Conservation (phyloP, 208 protist genomes). For the Leishmania turanica region DNA sequence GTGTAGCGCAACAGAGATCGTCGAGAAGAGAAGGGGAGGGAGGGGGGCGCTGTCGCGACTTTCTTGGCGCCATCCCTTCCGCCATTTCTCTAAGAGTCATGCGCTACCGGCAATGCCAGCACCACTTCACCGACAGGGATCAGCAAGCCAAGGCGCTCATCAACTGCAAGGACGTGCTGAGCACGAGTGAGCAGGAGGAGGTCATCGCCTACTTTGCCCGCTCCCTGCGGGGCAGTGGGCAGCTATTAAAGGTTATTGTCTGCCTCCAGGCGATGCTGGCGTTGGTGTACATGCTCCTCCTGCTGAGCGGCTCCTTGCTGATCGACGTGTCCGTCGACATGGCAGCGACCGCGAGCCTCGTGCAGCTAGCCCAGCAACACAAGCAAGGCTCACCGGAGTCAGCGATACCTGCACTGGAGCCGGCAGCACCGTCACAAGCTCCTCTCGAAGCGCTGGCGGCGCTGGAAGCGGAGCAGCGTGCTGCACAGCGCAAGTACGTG, state of each 20-base stretch:
- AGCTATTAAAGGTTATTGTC: conserved; percentile 49
- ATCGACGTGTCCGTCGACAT: conserved; percentile 26
- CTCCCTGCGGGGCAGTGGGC: conserved; percentile 40
- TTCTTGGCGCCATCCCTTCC: neutral
- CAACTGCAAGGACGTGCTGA: conserved; percentile 52
- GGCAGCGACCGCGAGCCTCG: conserved; percentile 1
- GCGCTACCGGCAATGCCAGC: conserved; percentile 56
- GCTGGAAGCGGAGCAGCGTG: conserved; percentile 12
- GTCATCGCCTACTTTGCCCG: conserved; percentile 64
- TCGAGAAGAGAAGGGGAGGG: neutral
- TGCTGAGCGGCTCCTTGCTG: conserved; percentile 48
- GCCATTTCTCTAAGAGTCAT: conserved; percentile 12
- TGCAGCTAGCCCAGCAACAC: conserved; percentile 7
- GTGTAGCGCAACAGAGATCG: neutral
- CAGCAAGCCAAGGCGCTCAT: conserved; percentile 40
- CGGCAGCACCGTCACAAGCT: conserved; percentile 6
- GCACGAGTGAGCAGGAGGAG: conserved; percentile 69
- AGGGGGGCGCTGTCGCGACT: neutral
- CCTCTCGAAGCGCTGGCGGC: conserved; percentile 9
- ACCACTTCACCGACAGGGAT: conserved; percentile 18
- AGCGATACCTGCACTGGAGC: neutral
- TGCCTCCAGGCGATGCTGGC: conserved; percentile 55
- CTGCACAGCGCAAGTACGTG: conserved; percentile 15
- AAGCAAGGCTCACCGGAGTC: neutral
- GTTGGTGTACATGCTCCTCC: conserved; percentile 52